Base-by-base conservation (phyloP, 2,329 filamentous ascomycete species). In the Monilinia aucupariae region DNA sequence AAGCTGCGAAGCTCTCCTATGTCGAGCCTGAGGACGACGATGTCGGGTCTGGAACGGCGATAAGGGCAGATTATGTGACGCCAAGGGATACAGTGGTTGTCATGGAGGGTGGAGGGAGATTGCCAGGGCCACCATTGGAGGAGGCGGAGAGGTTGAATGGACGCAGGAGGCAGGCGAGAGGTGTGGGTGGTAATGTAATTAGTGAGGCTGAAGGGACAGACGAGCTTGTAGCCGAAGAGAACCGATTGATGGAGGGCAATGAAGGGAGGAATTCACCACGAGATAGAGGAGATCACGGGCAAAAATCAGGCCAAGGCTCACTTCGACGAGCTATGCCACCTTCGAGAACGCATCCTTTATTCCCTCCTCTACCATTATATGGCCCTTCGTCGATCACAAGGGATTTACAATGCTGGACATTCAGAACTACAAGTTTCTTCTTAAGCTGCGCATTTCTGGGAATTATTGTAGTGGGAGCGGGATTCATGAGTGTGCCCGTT, bases 281-380 rank as follows among this genome's bases (percentile, higher is more conserved):
- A 65, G 68, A 15, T 22, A 20, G 20, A 60, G 68, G 39, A 48
- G 69, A 53, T 61, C 64, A 34, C n/a, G 68, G 77, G 62, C 73
- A 80, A 65, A 78, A 78, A 61, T 77, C 80, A 4, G 77, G 79
- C 41, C 80, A 79, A 30, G 78, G 75, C 15, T 79, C 79, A 20
- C 68, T 84, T 22, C 74, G 76, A 50, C 76, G 73, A 64, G 72
- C 80, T 17, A 81, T 80, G 76, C 86, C 88, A 0, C 85, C 86
- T 1, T 86, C 86, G 9, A 82, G 85, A 67, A 92, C 90, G 2
- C 87, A 92, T 68, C 89, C 90, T 3, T 78, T 96, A 6, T 97
- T 97, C 68, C 92, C 92, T 7, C 90, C 91, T 2, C 75, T 96
- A 10, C 92, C 92, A 0, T 78, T 91, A 0, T 96, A 96, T 70